phyloP scores from a whole-genome alignment of 1,284 basidiomycete species.

The Cutaneotrichosporon cavernicola region DNA sequence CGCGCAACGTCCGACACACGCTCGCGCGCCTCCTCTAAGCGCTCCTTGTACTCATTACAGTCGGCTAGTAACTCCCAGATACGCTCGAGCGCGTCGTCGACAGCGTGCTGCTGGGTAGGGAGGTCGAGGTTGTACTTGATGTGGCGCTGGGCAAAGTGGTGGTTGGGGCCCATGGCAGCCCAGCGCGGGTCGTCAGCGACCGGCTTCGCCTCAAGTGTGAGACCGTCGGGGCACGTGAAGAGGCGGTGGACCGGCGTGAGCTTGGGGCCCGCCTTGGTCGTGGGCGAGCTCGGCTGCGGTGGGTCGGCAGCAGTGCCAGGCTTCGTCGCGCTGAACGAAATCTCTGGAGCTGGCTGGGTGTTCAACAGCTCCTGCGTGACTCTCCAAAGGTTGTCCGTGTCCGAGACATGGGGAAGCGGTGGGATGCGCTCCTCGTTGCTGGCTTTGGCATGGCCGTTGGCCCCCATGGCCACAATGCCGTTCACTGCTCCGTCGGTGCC shows the following conservation, averaged over 20 bases:
- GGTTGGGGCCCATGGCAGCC: not conserved
- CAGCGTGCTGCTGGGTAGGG: constrained; percentile 45
- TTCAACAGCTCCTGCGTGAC: constrained; percentile 44
- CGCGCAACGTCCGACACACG: constrained; percentile 55
- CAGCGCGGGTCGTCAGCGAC: constrained; percentile 35
- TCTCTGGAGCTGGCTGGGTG: constrained; percentile 25
- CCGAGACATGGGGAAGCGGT: constrained; percentile 43
- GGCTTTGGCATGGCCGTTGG: constrained; percentile 17
- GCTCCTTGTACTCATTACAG: constrained; percentile 56
- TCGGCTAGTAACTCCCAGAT: constrained; percentile 55
- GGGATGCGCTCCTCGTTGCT: constrained; percentile 27
- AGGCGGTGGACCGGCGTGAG: constrained; percentile 49
- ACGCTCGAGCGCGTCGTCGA: constrained; percentile 51
- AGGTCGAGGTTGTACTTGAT: constrained; percentile 50
- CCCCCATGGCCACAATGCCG: constrained; percentile 8
- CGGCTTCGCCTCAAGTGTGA: constrained; percentile 46
- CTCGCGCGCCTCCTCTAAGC: constrained; percentile 56
- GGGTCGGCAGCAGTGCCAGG: constrained; percentile 27
- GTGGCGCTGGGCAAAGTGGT: constrained; percentile 31
- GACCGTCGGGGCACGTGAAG: constrained; percentile 47
- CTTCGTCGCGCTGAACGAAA: constrained; percentile 34
- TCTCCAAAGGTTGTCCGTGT: constrained; percentile 50
- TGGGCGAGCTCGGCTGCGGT: constrained; percentile 1
- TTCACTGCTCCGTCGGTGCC: constrained; percentile 7
- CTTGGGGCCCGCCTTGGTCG: constrained; percentile 13